Evolutionary conservation across 2,329 filamentous ascomycete genomes (phyloP), one percentile per base, ranked within the genome.

Genomic region (Hymenoscyphus occultus): DNA sequence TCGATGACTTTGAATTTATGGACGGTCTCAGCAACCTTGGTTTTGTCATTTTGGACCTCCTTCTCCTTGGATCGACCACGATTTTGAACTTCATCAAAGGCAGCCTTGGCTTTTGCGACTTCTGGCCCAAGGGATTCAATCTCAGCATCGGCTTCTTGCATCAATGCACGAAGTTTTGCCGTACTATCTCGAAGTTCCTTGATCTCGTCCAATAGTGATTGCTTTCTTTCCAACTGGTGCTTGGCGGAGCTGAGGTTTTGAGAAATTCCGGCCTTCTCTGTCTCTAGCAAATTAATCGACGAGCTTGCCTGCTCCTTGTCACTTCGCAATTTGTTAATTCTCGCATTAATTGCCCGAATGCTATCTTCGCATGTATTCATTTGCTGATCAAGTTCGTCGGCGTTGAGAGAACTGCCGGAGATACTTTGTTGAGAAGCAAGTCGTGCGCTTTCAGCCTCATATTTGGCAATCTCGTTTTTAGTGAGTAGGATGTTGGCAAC

Each of bases 381-480:
- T 59, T 93, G 86, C 62, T 91, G 88, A 71, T 95, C 90, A 62
- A 98, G 93, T 70, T 95, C 91, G 62, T 96, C 91, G 6, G 92
- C 84, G 39, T 90, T 91, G 67, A 91, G 86, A 14, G 86, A 84
- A 10, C 83, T 77, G 13, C 85, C 84, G 32, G 83, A 82, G 14
- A 88, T 85, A 72, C 90, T 87, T 74, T 97, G 90, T 70, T 93
- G 92, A 9, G 87, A 87, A 65, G 86, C 82, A 60, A 97, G 84
- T 62, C 90, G 87, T 64, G 89, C 82, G 60, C 97, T 89, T 75
- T 97, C 90, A 48, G 79, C 79, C 72, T 91, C 86, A 5, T 91
- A 87, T 45, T 88, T 87, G 58, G 82, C 81, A 66, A 94, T 90
- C 56, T 97, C 92, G 66, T 82, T 84, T 68, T 87, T 80, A 56